A percentile compares a stretch with the other conserved stretches of the same genome.
Conservation (phyloP, 1,284 basidiomycete genomes). For the Cutaneotrichosporon curvatum region DNA sequence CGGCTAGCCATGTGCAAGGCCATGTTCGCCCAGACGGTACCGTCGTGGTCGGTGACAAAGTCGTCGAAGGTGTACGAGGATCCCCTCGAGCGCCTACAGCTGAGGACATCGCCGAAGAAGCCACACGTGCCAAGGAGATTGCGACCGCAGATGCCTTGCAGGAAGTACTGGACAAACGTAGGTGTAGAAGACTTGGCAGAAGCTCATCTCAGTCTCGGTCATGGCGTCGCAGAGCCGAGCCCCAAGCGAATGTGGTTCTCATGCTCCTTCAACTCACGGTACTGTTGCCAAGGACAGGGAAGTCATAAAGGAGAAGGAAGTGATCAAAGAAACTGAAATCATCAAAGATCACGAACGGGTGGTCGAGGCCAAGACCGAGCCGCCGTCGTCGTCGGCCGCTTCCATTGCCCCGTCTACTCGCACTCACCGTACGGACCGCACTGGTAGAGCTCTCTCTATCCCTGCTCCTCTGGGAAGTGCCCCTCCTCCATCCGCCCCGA, state of each 20-base stretch:
- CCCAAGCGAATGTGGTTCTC: no score
- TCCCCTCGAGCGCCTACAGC: conserved; percentile 22
- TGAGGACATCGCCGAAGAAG: conserved; percentile 15
- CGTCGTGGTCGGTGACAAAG: conserved; percentile 36
- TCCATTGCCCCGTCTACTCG: not conserved
- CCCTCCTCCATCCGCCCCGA: no score
- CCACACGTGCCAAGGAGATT: conserved; percentile 23
- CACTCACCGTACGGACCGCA: conserved; percentile 26
- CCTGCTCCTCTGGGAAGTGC: conserved; percentile 20
- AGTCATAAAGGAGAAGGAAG: not conserved
- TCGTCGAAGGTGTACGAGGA: conserved; percentile 38
- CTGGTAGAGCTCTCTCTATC: conserved; percentile 28
- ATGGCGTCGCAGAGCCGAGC: not conserved
- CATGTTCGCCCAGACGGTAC: conserved; percentile 39
- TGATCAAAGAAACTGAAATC: not conserved
- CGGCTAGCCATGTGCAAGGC: conserved; percentile 29
- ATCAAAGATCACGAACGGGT: no score
- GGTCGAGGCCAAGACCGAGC: no score
- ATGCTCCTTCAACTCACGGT: no score
- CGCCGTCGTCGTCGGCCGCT: not conserved
- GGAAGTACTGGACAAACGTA: no score
- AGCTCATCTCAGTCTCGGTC: conserved; percentile 2
- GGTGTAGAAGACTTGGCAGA: no score
- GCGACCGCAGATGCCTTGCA: not conserved
- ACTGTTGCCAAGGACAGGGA: no score